Conservation (phyloP, 2,329 filamentous ascomycete species). For the Arachnomyces sp. region DNA sequence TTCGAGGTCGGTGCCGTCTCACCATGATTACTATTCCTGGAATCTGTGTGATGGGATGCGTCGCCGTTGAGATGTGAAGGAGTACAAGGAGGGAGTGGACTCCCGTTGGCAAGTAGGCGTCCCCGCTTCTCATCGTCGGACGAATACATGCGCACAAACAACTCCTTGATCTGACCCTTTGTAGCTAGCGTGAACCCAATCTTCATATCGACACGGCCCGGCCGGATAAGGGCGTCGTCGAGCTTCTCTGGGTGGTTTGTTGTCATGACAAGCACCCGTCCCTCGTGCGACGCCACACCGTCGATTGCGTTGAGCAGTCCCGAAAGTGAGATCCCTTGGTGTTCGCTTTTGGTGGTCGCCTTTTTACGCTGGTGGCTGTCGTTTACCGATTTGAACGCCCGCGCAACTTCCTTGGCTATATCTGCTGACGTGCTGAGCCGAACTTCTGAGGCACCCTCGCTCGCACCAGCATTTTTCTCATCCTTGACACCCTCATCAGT, state of each 20-base stretch:
- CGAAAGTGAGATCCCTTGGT: conserved; percentile 55
- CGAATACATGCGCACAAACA: conserved; percentile 21
- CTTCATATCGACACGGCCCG: conserved; percentile 64
- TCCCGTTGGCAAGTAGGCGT: too few species aligned
- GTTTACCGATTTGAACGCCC: conserved; percentile 29
- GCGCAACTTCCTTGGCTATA: conserved; percentile 38
- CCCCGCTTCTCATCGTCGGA: conserved; percentile 5
- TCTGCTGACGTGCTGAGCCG: too few species aligned
- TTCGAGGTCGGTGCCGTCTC: too few species aligned
- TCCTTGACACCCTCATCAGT: background rate
- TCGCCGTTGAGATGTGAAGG: too few species aligned
- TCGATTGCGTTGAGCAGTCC: conserved; percentile 77
- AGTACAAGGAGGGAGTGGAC: too few species aligned
- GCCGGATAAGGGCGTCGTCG: conserved; percentile 64
- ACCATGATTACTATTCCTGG: too few species aligned
- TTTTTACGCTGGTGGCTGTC: conserved; percentile 6
- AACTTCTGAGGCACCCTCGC: too few species aligned
- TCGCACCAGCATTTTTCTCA: too few species aligned
- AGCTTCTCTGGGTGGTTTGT: conserved; percentile 67
- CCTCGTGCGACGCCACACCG: conserved; percentile 70
- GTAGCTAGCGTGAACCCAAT: conserved; percentile 46
- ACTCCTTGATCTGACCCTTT: conserved; percentile 17
- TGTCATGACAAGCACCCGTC: conserved; percentile 75
- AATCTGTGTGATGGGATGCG: too few species aligned
- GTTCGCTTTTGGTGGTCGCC: conserved; percentile 13